phyloP scores from a whole-genome alignment of 2,329 filamentous ascomycete genomes.

The Lasiodiplodia sp. region DNA sequence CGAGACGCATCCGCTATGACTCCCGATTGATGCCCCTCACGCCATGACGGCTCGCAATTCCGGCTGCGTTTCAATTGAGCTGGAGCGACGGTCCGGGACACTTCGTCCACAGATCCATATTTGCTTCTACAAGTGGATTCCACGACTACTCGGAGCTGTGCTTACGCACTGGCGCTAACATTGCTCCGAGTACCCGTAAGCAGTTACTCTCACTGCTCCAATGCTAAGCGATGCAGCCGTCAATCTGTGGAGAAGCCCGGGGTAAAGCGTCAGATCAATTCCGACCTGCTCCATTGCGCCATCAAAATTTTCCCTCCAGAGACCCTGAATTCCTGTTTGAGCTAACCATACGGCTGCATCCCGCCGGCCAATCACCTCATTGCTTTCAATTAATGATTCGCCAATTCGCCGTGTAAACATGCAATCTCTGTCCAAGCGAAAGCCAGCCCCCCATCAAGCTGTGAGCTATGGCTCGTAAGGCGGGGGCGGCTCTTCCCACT shows the following conservation, averaged over 20 bases:
- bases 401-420: neutral
- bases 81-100: too few species aligned
- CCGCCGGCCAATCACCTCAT: conserved; percentile 3
- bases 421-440: neutral
- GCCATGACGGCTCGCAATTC: neutral
- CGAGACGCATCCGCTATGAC: neutral
- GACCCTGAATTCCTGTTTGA: conserved; percentile 1
- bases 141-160: neutral
- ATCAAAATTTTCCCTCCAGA: neutral
- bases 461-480: conserved; percentile 8
- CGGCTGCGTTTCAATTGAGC: neutral
- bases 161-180: too few species aligned
- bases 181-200: neutral
- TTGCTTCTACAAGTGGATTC: neutral
- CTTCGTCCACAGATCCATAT: neutral
- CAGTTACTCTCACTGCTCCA: neutral
- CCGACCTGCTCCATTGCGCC: conserved; percentile 18
- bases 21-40: neutral
- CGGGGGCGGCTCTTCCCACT: conserved; percentile 8
- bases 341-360: conserved; percentile 4
- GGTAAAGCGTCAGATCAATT: conserved; percentile 17
- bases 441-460: neutral
- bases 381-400: conserved; percentile 9
- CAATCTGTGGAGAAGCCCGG: conserved; percentile 24
- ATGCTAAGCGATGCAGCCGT: conserved; percentile 1